Conservation (phyloP, 441 rosid genomes). For the Kokia cookei region DNA sequence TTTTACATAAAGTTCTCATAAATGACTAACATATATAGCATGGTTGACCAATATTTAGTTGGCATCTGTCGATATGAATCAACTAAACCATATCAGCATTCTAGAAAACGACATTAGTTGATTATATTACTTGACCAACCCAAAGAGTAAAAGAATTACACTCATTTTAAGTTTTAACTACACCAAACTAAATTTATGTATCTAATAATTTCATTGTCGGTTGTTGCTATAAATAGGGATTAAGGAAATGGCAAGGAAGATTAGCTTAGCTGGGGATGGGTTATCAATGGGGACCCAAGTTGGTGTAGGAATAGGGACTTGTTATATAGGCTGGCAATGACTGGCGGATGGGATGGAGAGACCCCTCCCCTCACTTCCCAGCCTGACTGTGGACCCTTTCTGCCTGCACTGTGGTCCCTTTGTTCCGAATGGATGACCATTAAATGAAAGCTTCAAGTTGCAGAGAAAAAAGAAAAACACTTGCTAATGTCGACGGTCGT, state of each 20-base stretch:
- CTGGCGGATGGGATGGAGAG: conserved; percentile 2
- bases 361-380: not conserved
- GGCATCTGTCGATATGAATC: not conserved
- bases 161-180: no score
- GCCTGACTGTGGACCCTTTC: conserved; percentile 5
- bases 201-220: not conserved
- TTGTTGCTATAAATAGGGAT: not conserved
- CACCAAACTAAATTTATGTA: not conserved
- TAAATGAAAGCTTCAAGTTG: not conserved
- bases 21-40: no score
- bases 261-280: conserved; percentile 15
- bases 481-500: not conserved
- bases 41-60: not conserved
- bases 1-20: not conserved
- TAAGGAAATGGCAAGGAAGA: conserved; percentile 1
- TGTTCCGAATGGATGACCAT: not conserved
- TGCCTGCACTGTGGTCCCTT: not conserved
- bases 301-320: not conserved
- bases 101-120: no score
- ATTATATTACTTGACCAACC: no score
- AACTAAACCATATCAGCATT: not conserved
- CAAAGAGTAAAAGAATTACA: no score
- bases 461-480: not conserved
- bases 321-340: conserved; percentile 20
- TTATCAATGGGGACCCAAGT: conserved; percentile 26